Base-by-base conservation (phyloP, 2,329 filamentous ascomycete genomes). In the Aspergillus bombycis region DNA sequence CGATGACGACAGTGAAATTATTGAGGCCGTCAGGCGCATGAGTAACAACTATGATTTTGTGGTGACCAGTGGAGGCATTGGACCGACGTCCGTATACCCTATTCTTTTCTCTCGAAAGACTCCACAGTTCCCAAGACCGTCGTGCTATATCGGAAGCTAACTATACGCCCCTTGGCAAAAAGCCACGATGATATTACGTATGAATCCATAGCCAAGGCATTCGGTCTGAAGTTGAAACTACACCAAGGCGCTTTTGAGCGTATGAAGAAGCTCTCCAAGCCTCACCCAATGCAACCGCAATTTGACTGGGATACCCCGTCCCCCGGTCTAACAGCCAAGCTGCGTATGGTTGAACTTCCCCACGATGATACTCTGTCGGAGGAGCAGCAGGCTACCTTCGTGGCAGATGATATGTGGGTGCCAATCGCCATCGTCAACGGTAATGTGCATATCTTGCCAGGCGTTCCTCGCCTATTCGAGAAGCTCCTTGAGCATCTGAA, bases 141-240 rank as follows among this genome's bases (percentile, higher is more conserved):
- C 16, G 4, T 34, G 8, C 21, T 52, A 52, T 32, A 21, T 34
- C 28, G 21, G 43, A 45, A 46, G 60, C 64, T 67, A 54, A 66
- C 62, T 54, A 48, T 48, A 52, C 30, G 21, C 50, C 26, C 46
- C 8, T 23, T n/a, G 57, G 66, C 70, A 32, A 52, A 52, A 52
- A 96, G 92, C 61, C 94, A 98, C 82, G 95, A 99, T 78, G 95
- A 99, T 76, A 98, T 98, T 70, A 98, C 95, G 30, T 99, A 99
- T 81, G 85, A 91, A 74, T 94, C 93, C 45, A 96, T 99, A 76
- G 94, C 92, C 67, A 93, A 93, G 76, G 95, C 94, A 9, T 98
- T 97, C 77, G 81, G 83, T 50, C 83, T 97, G 9, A 86, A 89
- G 16, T 82, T 98, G 21, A 86, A 89, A 69, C 85, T 96, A 32